Evolutionary conservation across 352 stramenopile species (phyloP).

Genomic region (Albugo candida): DNA sequence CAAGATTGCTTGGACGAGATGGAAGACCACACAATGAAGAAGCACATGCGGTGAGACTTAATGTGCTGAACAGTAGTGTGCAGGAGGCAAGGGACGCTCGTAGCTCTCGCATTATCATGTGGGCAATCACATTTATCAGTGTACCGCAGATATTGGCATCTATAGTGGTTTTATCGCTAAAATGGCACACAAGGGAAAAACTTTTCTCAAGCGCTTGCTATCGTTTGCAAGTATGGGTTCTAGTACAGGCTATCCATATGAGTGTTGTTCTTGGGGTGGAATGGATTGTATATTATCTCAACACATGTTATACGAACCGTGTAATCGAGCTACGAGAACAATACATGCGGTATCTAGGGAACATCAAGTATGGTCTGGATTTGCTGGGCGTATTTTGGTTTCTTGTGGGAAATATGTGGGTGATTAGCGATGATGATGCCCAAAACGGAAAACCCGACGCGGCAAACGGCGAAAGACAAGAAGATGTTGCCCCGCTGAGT

Average conservation of each 20-base stretch:
- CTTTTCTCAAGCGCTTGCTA: slow-evolving; percentile 38
- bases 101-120: slow-evolving; percentile 66
- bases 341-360: slow-evolving; percentile 47
- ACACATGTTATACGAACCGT: slow-evolving; percentile 23
- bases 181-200: slow-evolving; percentile 21
- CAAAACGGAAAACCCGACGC: no score
- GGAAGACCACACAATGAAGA: slow-evolving; percentile 15
- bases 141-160: slow-evolving; percentile 49
- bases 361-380: slow-evolving; percentile 67
- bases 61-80: slow-evolving; percentile 69
- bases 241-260: slow-evolving; percentile 55
- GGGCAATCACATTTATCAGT: slow-evolving; percentile 53
- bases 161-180: slow-evolving; percentile 30
- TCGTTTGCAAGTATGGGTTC: slow-evolving; percentile 66
- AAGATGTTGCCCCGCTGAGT: no score
- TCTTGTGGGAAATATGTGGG: slow-evolving; percentile 77
- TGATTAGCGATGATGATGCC: slow-evolving; percentile 47
- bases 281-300: slow-evolving; percentile 61
- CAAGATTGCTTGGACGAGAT: not conserved
- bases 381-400: slow-evolving; percentile 71
- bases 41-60: slow-evolving; percentile 58
- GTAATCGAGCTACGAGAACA: slow-evolving; percentile 35
- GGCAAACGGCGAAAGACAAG: no score
- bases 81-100: slow-evolving; percentile 57
- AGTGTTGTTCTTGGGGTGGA: slow-evolving; percentile 45